Percentiles rank a stretch among this genome's conserved stretches.
phyloP scores from a whole-genome alignment of 805 yeast species.

The Torulaspora gathmanii region DNA sequence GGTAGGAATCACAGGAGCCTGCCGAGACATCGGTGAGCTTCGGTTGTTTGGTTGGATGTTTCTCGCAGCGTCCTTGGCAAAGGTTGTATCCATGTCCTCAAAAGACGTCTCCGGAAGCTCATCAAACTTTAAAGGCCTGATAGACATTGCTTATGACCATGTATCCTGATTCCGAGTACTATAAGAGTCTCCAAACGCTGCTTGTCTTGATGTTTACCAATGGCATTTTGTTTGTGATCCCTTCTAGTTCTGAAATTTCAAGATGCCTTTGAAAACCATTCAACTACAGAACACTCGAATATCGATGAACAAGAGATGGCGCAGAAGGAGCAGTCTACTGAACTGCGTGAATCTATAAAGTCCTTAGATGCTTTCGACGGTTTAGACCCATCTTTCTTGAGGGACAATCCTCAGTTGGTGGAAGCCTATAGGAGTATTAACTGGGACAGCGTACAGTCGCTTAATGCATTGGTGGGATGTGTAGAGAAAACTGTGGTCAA shows the following conservation, averaged over 20 bases:
- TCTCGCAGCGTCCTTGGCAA: constrained; percentile 10
- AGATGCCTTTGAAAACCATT: constrained; percentile 2
- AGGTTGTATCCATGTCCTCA: constrained; percentile 32
- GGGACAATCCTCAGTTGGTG: constrained; percentile 27
- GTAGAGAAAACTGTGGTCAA: constrained; percentile 35
- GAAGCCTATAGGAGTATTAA: constrained; percentile 20
- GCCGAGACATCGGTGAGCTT: constrained; percentile 12
- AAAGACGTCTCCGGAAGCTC: constrained; percentile 32
- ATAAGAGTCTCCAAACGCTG: background rate
- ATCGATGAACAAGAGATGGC: background rate
- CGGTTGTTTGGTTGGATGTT: constrained; percentile 3
- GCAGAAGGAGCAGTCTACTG: constrained; percentile 1
- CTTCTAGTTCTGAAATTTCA: constrained; percentile 1
- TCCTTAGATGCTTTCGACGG: constrained; percentile 7
- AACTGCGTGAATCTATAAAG: background rate
- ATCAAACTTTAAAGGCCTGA: constrained; percentile 18
- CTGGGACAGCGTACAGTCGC: constrained; percentile 36
- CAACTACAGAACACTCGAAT: background rate
- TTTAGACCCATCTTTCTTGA: constrained; percentile 28
- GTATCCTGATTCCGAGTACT: background rate
- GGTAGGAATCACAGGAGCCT: constrained; percentile 13
- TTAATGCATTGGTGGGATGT: constrained; percentile 39
- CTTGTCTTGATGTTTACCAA: background rate
- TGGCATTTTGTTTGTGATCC: constrained; percentile 3
- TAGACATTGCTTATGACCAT: constrained; percentile 14